Percentiles rank a stretch among this genome's conserved stretches.
These are phyloP conservation scores for Suhomyces taliae DNA, from an alignment of 1,139 yeast genomes.

Conservation along the genomic window DNA sequence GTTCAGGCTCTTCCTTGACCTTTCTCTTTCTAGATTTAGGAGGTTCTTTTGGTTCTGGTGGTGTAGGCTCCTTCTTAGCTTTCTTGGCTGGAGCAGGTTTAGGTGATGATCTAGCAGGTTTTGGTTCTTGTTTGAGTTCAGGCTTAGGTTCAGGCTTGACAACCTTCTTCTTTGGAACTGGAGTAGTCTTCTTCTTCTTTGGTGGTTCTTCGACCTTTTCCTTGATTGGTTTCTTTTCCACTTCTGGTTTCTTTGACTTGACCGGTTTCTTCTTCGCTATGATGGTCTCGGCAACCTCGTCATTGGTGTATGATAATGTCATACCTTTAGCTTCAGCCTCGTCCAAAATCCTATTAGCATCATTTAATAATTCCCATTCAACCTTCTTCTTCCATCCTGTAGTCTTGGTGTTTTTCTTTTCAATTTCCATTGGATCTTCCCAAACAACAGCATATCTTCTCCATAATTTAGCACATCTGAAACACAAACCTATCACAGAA, in stretches of 20 bases:
- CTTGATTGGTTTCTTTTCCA: neutral
- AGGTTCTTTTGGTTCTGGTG: conserved; percentile 2
- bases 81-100: neutral
- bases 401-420: conserved; percentile 44
- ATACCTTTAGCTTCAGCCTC: conserved; percentile 33
- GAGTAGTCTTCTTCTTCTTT: conserved; percentile 4
- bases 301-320: conserved; percentile 8
- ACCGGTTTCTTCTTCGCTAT: conserved; percentile 4
- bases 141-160: conserved; percentile 2
- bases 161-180: conserved; percentile 4
- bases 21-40: conserved; percentile 11
- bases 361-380: conserved; percentile 73
- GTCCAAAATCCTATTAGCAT: conserved; percentile 56
- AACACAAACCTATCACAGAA: conserved; percentile 61
- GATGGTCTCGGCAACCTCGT: conserved; percentile 4
- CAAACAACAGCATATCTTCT: conserved; percentile 86
- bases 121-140: neutral
- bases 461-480: conserved; percentile 89
- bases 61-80: conserved; percentile 5
- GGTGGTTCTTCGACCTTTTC: conserved; percentile 1
- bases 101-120: neutral
- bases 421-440: conserved; percentile 76
- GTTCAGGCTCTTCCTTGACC: conserved; percentile 8
- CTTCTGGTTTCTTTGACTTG: conserved; percentile 1
- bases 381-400: conserved; percentile 58